Conservation (phyloP, 2,329 filamentous ascomycete genomes). For the Sporothrix dimorphospora region DNA sequence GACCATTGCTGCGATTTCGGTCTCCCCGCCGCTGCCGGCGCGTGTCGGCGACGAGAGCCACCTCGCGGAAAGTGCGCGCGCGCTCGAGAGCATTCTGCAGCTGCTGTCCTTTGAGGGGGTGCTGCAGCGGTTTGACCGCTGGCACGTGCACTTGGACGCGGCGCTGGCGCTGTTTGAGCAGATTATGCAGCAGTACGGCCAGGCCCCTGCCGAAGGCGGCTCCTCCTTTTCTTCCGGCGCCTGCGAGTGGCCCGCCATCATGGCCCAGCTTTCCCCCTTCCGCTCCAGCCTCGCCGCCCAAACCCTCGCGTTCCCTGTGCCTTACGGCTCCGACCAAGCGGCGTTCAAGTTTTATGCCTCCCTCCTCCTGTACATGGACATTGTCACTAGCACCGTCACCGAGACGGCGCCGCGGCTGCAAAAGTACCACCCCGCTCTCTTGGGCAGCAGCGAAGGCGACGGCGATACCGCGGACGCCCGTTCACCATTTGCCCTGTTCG, state of each 20-base stretch:
- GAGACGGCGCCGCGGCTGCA: slow-evolving; percentile 42
- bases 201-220: background rate
- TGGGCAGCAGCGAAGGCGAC: slow-evolving; percentile 37
- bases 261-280: background rate
- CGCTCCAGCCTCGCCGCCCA: background rate
- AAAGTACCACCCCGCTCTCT: slow-evolving; percentile 38
- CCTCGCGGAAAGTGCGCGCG: slow-evolving; percentile 38
- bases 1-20: slow-evolving; percentile 35
- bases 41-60: slow-evolving; percentile 35
- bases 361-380: slow-evolving; percentile 44
- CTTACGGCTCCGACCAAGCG: slow-evolving; percentile 42
- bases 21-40: background rate
- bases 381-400: slow-evolving; percentile 42
- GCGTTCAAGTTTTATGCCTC: slow-evolving; percentile 42
- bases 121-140: slow-evolving; percentile 44
- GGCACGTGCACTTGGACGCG: slow-evolving; percentile 48
- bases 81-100: slow-evolving; percentile 48
- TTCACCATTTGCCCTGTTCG: background rate
- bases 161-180: slow-evolving; percentile 48
- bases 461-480: no score
- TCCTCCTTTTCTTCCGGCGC: background rate
- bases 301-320: slow-evolving; percentile 24
- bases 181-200: slow-evolving; percentile 39
- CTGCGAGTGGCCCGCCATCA: background rate
- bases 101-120: slow-evolving; percentile 47